Base-by-base conservation (phyloP, 2,329 filamentous ascomycete genomes). In the Corynespora cassiicola region DNA sequence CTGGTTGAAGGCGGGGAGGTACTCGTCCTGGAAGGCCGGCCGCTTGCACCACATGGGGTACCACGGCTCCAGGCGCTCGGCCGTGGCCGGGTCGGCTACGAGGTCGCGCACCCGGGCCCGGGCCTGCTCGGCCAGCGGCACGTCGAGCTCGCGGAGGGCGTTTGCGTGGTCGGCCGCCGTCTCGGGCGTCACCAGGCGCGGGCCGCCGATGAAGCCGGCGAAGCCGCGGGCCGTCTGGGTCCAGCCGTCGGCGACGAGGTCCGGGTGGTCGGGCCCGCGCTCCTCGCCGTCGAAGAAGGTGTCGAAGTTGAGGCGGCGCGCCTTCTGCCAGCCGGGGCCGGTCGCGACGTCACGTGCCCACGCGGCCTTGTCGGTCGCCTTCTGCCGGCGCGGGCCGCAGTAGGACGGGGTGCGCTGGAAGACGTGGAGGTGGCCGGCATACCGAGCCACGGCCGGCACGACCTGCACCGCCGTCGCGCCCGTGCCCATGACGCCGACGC, bases 11-110 rank as follows among this genome's bases (percentile, higher is more conserved):
- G 74, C 44, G 6, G 69, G 53, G 1, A 85, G 73, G 51, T 81
- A 84, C 6, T 74, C 71, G 52, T 85, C 79, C 61, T 79, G 78
- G 60, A 84, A 84, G 14, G 70, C 75, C 0, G 81, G 81, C 1
- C 82, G 75, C 57, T 86, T 85, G 68, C 82, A 85, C 76, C 78
- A 83, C 0, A 62, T 61, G 0, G 78, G 74, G 53, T 84, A 85
- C 77, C 79, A 83, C 0, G 80, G 69, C 55, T 80, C 77, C 7
- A 84, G 69, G 7, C 64, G 71, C 27, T 70, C 70, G 0, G 81
- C 81, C 0, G 74, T 77, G 2, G 53, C 56, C 7, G 57, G 57
- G 47, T 84, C 73, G 26, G 73, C 60, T 15, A 85, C 79, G 16
- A 74, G 60, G 1, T 68, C 50, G 14, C 74, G 70, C 5, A 76